A percentile compares a stretch with the other conserved stretches of the same genome.
These are phyloP conservation scores for Phytopythium ostracodes DNA, from an alignment of 352 stramenopile genomes.

Conservation along the genomic window DNA sequence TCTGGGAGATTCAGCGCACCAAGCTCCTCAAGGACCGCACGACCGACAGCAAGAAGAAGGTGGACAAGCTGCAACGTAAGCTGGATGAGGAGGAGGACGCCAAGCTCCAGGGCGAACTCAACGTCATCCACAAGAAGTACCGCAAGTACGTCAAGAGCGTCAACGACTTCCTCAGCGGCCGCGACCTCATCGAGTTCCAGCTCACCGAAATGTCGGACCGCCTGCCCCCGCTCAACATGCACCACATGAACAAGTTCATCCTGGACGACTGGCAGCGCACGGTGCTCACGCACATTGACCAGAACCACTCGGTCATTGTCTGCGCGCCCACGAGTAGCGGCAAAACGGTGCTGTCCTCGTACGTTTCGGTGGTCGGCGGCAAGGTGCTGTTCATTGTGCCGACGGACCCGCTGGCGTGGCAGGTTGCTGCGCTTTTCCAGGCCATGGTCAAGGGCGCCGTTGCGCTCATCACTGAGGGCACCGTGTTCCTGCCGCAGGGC, in stretches of 20 bases:
- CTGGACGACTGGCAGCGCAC: slow-evolving; percentile 98
- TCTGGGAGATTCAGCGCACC: slow-evolving; percentile 84
- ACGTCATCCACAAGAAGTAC: slow-evolving; percentile 84
- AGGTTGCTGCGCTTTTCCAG: slow-evolving; percentile 98
- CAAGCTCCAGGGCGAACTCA: slow-evolving; percentile 58
- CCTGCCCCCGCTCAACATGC: slow-evolving; percentile 83
- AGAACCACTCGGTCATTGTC: slow-evolving; percentile 95
- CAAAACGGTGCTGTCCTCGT: slow-evolving; percentile 93
- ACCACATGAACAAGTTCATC: slow-evolving; percentile 91
- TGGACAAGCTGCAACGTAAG: slow-evolving; percentile 65
- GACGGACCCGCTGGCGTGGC: slow-evolving; percentile 97
- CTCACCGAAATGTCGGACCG: slow-evolving; percentile 86
- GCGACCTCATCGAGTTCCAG: slow-evolving; percentile 84
- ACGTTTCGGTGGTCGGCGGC: slow-evolving; percentile 73
- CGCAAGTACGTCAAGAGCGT: slow-evolving; percentile 83
- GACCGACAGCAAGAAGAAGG: slow-evolving; percentile 49
- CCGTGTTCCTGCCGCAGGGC: slow-evolving; percentile 71
- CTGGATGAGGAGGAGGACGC: slow-evolving; percentile 73
- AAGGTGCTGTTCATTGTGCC: slow-evolving; percentile 91
- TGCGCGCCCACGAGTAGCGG: slow-evolving; percentile 96
- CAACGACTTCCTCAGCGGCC: slow-evolving; percentile 59
- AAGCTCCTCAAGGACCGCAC: slow-evolving; percentile 54
- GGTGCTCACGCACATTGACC: slow-evolving; percentile 94
- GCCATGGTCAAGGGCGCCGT: slow-evolving; percentile 97
- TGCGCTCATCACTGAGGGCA: slow-evolving; percentile 93